Base-by-base conservation (phyloP, 2,329 filamentous ascomycete species). In the Arthrinium phaeospermum region DNA sequence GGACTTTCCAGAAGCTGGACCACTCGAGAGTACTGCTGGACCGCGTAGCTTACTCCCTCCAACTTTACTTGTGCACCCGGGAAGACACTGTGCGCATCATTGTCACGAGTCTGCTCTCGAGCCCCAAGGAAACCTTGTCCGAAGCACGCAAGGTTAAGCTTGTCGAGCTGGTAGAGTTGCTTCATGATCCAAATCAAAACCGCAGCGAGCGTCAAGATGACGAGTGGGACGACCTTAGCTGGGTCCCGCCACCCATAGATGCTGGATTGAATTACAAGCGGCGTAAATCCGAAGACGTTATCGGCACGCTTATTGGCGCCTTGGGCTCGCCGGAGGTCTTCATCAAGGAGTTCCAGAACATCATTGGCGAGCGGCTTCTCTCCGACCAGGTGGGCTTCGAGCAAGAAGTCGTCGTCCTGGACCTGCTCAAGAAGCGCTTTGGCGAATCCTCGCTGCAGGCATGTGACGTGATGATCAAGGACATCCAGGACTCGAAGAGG, bases 401-500 rank as follows among this genome's bases (percentile, higher is more conserved):
- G 73, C 94, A 94, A 80, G 96, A 93, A 82, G 89, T 94, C 71
- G 92, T 93, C 71, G 93, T 98, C 5, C 87, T 98, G 7, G 91
- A 96, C 72, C 88, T 98, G 13, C 88, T 99, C 73, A 98, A 98
- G 84, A 88, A 94, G 74, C 91, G 95, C 12, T 95, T 98, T 72
- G 96, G 96, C 34, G 94, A 98, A 75, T 88, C 89, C 41, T 91
- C 94, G 22, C 85, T 99, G 67, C 96, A 98, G 80, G 93, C 94
- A 68, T 98, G 95, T 81, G 96, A 99, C 80, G 96, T 99, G 78
- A 99, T 99, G 96, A 89, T 99, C 72, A 94, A 93, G 75, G 96
- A 99, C 80, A 93, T 98, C 47, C 89, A 93, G 75, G 95, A 98
- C 78, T 97, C 95, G 1, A 88, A 88, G 73, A 88, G 90, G 57